Base-by-base conservation (phyloP, 2,329 filamentous ascomycete species). In the Fusarium sulawesiense region DNA sequence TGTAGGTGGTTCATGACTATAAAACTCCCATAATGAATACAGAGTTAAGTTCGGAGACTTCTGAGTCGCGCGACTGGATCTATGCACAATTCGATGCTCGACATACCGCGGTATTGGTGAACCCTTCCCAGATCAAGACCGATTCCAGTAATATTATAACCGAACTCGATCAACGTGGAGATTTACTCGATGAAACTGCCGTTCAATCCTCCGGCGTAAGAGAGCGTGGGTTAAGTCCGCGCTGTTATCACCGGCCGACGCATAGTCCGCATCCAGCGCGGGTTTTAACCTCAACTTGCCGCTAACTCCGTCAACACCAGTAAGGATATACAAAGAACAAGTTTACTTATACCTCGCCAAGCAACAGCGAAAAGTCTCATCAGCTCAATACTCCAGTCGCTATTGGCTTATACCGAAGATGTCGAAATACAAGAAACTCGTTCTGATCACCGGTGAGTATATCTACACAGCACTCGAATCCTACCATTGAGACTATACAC, bases 361-460 rank as follows among this genome's bases (percentile, higher is more conserved):
- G 3, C 2, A 6, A 4, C 27, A 4, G 4, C 10, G 4, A 12
- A 12, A 11, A 29, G 4, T 12, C 10, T 11, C 27, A 29, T 29
- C 25, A 11, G 25, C 9, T 4, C 25, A 27, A 21, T 21, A 21
- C 3, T 14, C 3, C 1, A 37, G 4, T 20, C 0, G 2, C 7
- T 0, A 14, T 16, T 6, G 1, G 6, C 7, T 13, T 7, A 0
- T 3, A 8, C 9, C 6, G 2, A 30, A 1, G 0, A 64, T 64
- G 61, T 64, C 61, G 0, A 45, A 64, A 3, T 64, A 66, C 11
- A 65, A 65, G 6, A 45, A 61, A 4, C 40, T 66, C 2, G 62
- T 56, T 8, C 40, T 66, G 2, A 60, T 65, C 7, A 65, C 62
- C n/a, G 62, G 62, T 65, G n/a, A 65, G 62, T 42, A 9, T 7